Evolutionary conservation across 1,139 yeast species (phyloP), one percentile per base, ranked within the genome.

Genomic region (Pichia sp.): DNA sequence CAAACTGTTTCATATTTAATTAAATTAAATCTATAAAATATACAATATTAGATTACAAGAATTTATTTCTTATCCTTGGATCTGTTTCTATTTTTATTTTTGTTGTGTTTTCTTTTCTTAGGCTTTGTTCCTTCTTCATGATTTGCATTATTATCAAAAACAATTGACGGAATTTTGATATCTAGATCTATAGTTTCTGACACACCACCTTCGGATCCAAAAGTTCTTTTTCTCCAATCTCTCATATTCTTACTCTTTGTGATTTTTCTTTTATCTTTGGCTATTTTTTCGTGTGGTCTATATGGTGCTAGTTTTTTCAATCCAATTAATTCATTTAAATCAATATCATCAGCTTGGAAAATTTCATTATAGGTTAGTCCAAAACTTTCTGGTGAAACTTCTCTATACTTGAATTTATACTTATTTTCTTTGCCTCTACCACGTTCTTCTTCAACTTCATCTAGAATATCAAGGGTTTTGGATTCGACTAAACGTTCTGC

Each of bases 301-400:
- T 87, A 95, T 30, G 98, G 93, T 0, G 98, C 98, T 62, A 93
- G 82, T 68, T 91, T 91, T 73, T 93, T 93, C 60, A 95, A 73
- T 16, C 97, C 95, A 56, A 89, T 84, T 64, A 75, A 90, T 53
- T 81, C 83, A 69, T 93, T 93, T 67, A 95, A 76, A 51, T 86
- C 87, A 56, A 79, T 76, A 66, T 95, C 99, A 63, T 87, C 95
- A 11, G 99, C 99, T 55, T 88, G 71, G 51, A 95, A 73, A 49
- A 95, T 93, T 63, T 95, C 99, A 56, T 95, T 77, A 0, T 95
- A 79, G 0, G 89, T 77, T 52, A 95, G 76, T 11, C 98, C 98
- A 70, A 81, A 95, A 13, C 91, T 72, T 63, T 95, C 99, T 4
- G 99, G 98, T 0, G 96, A 90, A 4, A 93, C 98, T 62, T 90